phyloP scores from a whole-genome alignment of 495 filamentous ascomycete genomes.

The Penicillium macrosclerotiorum region DNA sequence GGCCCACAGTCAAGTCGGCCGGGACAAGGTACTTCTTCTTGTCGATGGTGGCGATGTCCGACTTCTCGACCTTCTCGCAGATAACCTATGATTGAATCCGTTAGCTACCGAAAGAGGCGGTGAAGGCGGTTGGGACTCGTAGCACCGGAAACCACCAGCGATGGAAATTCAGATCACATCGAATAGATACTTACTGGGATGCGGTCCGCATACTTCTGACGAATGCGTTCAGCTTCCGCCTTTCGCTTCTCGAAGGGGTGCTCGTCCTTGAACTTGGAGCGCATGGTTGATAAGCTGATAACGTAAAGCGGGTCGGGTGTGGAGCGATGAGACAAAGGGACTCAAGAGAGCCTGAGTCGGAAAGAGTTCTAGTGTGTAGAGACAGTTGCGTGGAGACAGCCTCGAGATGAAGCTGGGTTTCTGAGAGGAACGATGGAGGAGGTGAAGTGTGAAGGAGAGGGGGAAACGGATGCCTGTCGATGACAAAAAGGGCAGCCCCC shows the following conservation, averaged over 20 bases:
- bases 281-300: constrained; percentile 57
- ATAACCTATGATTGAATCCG: constrained; percentile 67
- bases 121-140: constrained; percentile 23
- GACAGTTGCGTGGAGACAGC: constrained; percentile 9
- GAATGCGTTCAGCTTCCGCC: constrained; percentile 98
- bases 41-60: constrained; percentile 98
- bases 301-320: constrained; percentile 27
- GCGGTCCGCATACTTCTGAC: constrained; percentile 97
- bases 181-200: constrained; percentile 77
- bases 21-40: constrained; percentile 99
- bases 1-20: constrained; percentile 95
- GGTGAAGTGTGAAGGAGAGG: constrained; percentile 16
- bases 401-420: constrained; percentile 18
- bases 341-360: constrained; percentile 5
- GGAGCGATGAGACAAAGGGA: constrained; percentile 9
- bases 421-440: constrained; percentile 10
- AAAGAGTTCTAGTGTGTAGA: constrained; percentile 12
- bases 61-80: constrained; percentile 99
- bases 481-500: constrained; percentile 33
- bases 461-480: constrained; percentile 15
- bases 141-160: not conserved
- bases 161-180: not conserved
- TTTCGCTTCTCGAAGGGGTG: constrained; percentile 98
- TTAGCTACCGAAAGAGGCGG: constrained; percentile 42
- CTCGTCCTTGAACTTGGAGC: constrained; percentile 99